Conservation (phyloP, 495 filamentous ascomycete species). For the Penicillium odoratum region DNA sequence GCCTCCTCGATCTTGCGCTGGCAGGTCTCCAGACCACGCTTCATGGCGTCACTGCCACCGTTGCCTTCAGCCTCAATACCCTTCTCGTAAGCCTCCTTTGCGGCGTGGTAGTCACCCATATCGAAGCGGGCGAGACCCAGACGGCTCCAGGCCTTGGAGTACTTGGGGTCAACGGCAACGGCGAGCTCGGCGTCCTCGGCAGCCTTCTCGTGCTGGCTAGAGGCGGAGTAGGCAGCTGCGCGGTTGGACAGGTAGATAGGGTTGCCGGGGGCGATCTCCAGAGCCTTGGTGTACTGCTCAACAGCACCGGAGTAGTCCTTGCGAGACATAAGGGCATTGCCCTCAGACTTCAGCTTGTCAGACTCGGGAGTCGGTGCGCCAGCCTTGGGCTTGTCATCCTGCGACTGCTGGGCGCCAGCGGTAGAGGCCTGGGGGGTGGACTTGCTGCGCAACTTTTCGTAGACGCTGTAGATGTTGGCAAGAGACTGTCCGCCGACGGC, state of each 20-base stretch:
- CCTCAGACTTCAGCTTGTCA: slow-evolving; percentile 83
- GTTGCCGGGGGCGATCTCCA: slow-evolving; percentile 77
- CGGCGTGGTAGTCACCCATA: slow-evolving; percentile 82
- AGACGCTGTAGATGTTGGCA: slow-evolving; percentile 86
- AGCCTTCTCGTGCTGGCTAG: slow-evolving; percentile 77
- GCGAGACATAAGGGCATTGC: slow-evolving; percentile 88
- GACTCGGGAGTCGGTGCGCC: slow-evolving; percentile 62
- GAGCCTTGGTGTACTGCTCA: slow-evolving; percentile 79
- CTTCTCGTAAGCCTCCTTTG: slow-evolving; percentile 91
- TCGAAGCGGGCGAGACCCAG: slow-evolving; percentile 89
- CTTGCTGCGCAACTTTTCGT: slow-evolving; percentile 88
- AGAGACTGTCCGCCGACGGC: slow-evolving; percentile 84
- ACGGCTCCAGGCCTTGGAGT: slow-evolving; percentile 94
- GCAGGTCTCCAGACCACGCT: slow-evolving; percentile 90
- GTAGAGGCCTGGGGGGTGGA: slow-evolving; percentile 37
- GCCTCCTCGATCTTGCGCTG: slow-evolving; percentile 77
- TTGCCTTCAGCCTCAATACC: slow-evolving; percentile 94
- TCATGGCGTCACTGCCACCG: slow-evolving; percentile 81
- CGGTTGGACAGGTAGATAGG: slow-evolving; percentile 98
- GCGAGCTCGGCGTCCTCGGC: slow-evolving; percentile 86
- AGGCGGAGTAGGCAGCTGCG: slow-evolving; percentile 83
- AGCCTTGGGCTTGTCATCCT: slow-evolving; percentile 32
- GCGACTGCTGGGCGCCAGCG: slow-evolving; percentile 19
- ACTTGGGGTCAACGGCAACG: slow-evolving; percentile 79
- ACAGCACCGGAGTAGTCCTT: slow-evolving; percentile 86